These are phyloP conservation scores for Thozetella sp. DNA, from an alignment of 495 filamentous ascomycete species.

Conservation along the genomic window DNA sequence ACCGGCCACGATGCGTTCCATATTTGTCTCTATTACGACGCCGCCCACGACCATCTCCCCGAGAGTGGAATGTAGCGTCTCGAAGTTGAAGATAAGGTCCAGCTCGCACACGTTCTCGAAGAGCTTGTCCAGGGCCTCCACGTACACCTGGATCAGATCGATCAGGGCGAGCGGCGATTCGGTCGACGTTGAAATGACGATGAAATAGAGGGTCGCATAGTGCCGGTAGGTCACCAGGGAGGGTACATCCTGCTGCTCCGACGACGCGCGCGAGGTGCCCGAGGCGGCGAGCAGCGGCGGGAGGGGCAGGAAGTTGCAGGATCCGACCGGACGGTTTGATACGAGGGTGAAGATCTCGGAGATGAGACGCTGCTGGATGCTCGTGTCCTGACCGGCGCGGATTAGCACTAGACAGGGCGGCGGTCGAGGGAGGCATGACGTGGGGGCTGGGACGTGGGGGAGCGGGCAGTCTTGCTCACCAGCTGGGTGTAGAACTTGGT, in stretches of 20 bases:
- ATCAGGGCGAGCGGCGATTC: constrained; percentile 95
- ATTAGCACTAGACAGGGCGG: constrained; percentile 12
- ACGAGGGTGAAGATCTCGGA: constrained; percentile 98
- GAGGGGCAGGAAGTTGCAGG: constrained; percentile 93
- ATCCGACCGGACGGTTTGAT: constrained; percentile 78
- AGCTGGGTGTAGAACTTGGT: constrained; percentile 99
- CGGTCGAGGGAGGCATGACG: not conserved
- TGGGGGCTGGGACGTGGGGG: constrained; percentile 1
- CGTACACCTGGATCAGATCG: constrained; percentile 96
- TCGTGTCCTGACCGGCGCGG: constrained; percentile 69
- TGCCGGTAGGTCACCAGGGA: constrained; percentile 97
- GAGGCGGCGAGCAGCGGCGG: constrained; percentile 52
- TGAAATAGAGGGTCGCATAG: constrained; percentile 98
- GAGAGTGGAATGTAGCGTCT: constrained; percentile 89
- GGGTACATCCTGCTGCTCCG: constrained; percentile 77
- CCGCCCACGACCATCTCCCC: constrained; percentile 96
- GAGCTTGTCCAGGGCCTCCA: constrained; percentile 89
- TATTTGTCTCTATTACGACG: constrained; percentile 90
- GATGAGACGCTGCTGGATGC: constrained; percentile 93
- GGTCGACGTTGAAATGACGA: constrained; percentile 95
- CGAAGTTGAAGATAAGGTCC: constrained; percentile 98
- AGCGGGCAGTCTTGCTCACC: constrained; percentile 45
- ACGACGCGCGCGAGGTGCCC: constrained; percentile 56
- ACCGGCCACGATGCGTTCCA: constrained; percentile 84
- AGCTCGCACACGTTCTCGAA: constrained; percentile 99